Conservation (phyloP, 305 asterid genomes). For the Ajuga reptans region DNA sequence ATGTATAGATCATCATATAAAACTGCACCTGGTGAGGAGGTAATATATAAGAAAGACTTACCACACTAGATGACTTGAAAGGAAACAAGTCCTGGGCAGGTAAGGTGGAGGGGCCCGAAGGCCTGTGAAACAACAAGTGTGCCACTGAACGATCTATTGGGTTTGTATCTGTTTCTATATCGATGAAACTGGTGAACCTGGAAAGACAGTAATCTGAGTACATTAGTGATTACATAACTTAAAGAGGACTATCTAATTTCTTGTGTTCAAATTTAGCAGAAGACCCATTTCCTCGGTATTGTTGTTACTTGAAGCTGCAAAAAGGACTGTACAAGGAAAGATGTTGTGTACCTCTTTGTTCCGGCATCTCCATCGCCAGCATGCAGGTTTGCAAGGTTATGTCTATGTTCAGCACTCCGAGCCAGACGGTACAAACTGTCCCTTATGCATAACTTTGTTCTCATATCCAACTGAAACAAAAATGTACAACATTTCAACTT, state of each 20-base stretch:
- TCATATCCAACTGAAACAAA: slow-evolving; percentile 60
- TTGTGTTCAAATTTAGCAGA: not conserved
- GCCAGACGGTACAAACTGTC: slow-evolving; percentile 92
- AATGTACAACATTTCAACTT: slow-evolving; percentile 11
- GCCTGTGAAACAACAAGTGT: slow-evolving; percentile 67
- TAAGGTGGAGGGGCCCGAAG: slow-evolving; percentile 35
- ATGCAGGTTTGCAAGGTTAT: slow-evolving; percentile 30
- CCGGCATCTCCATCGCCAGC: slow-evolving; percentile 36
- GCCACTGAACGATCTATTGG: slow-evolving; percentile 88
- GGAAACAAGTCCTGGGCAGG: slow-evolving; percentile 28
- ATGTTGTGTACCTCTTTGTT: slow-evolving; percentile 37
- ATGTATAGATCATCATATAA: not conserved
- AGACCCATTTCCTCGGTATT: not conserved
- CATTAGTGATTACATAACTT: not conserved
- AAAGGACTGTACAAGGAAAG: not conserved
- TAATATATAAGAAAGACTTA: slow-evolving; percentile 14
- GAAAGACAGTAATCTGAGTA: slow-evolving; percentile 8
- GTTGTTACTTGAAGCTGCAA: not conserved
- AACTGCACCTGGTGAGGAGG: too few species aligned
- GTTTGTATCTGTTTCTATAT: slow-evolving; percentile 72
- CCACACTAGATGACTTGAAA: slow-evolving; percentile 39
- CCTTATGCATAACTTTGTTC: slow-evolving; percentile 76
- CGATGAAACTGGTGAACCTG: slow-evolving; percentile 45
- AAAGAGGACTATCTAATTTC: not conserved
- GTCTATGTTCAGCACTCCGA: slow-evolving; percentile 71